These are phyloP conservation scores for Chalciporus sphaerocephalus DNA, from an alignment of 768 basidiomycete genomes.

Conservation along the genomic window DNA sequence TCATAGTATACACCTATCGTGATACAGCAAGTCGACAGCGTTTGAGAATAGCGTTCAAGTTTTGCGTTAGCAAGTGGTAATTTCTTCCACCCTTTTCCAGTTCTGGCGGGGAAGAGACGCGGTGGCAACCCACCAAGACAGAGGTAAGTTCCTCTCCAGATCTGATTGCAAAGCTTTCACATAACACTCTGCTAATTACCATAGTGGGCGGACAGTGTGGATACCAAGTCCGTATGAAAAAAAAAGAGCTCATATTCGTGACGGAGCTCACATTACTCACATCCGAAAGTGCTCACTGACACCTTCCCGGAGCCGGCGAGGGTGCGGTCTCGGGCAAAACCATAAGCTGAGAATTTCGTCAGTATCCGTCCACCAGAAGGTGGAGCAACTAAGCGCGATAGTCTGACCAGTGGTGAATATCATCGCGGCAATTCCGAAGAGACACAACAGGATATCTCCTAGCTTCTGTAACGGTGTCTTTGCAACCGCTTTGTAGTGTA, in stretches of 20 bases:
- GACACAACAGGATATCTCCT: slow-evolving; percentile 66
- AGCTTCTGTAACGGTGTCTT: slow-evolving; percentile 61
- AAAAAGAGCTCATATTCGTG: neutral
- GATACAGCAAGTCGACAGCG: neutral
- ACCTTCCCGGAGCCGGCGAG: slow-evolving; percentile 35
- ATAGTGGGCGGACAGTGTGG: slow-evolving; percentile 4
- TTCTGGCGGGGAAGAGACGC: slow-evolving; percentile 20
- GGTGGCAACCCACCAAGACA: neutral
- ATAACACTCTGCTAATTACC: neutral
- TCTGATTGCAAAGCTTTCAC: neutral
- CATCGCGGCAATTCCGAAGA: slow-evolving; percentile 70
- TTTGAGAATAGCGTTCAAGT: neutral
- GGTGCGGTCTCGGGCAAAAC: slow-evolving; percentile 42
- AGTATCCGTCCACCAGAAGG: slow-evolving; percentile 6
- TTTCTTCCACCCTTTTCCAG: slow-evolving; percentile 10
- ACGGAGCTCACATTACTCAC: neutral
- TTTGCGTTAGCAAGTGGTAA: too few relatives aligned
- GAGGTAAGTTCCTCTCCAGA: too few relatives aligned
- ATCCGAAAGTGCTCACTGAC: slow-evolving; percentile 15
- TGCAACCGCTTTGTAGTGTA: slow-evolving; percentile 86
- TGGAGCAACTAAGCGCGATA: slow-evolving; percentile 43
- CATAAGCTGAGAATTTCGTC: slow-evolving; percentile 49
- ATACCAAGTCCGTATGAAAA: slow-evolving; percentile 12
- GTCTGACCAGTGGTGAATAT: slow-evolving; percentile 82
- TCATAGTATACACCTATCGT: too few relatives aligned